These are phyloP conservation scores for Bryum argenteum DNA, from an alignment of 225 moss, liverwort and hornwort genomes.

Conservation along the genomic window DNA sequence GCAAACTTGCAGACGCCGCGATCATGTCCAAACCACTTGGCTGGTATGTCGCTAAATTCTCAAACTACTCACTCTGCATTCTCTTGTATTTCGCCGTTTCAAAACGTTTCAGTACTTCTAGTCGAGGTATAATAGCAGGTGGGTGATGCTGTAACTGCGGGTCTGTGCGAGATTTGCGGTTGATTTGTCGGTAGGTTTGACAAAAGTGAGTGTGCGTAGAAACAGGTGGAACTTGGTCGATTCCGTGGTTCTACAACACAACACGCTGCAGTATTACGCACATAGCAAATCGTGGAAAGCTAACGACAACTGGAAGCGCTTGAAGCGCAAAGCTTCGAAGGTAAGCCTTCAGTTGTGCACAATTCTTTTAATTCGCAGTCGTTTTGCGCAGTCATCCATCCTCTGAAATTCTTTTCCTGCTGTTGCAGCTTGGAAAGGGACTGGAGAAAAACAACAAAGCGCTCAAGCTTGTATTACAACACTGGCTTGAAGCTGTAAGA, in stretches of 20 bases:
- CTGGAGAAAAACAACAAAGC: slow-evolving; percentile 76
- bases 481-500: slow-evolving; percentile 99
- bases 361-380: no score
- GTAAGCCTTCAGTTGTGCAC: slow-evolving; percentile 12
- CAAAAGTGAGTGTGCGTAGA: slow-evolving; percentile 6
- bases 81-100: neutral
- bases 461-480: slow-evolving; percentile 72
- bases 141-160: neutral
- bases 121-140: neutral
- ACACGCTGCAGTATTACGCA: slow-evolving; percentile 43
- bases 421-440: slow-evolving; percentile 83
- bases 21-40: slow-evolving; percentile 70
- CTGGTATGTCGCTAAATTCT: slow-evolving; percentile 53
- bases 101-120: neutral
- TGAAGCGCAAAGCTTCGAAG: slow-evolving; percentile 54
- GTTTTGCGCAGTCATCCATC: no score
- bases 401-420: no score
- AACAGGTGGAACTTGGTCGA: slow-evolving; percentile 64
- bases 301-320: slow-evolving; percentile 48
- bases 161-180: neutral
- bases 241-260: slow-evolving; percentile 43
- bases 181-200: slow-evolving; percentile 6
- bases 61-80: neutral
- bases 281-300: slow-evolving; percentile 49
- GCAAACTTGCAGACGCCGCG: slow-evolving; percentile 84